A percentile compares a stretch with the other conserved stretches of the same genome.
Conservation (phyloP, 2,329 filamentous ascomycete genomes). For the Aspergillus melleus region DNA sequence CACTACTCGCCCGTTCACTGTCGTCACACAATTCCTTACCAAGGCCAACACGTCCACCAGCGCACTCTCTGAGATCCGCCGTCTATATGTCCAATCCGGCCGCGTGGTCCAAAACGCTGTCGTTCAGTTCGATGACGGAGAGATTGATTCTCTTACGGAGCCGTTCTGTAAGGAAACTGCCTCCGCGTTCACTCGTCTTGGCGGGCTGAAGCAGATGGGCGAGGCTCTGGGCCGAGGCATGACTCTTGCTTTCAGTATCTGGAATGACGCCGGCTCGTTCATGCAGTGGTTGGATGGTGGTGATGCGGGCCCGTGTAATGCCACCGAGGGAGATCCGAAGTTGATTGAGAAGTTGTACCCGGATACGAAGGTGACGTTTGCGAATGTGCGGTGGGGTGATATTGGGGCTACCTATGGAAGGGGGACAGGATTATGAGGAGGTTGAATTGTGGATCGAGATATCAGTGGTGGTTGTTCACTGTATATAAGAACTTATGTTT, state of each 20-base stretch:
- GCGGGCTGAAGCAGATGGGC: slow-evolving; percentile 57
- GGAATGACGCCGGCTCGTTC: slow-evolving; percentile 54
- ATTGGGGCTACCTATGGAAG: slow-evolving; percentile 53
- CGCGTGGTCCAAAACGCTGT: slow-evolving; percentile 54
- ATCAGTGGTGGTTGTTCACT: too few relatives aligned
- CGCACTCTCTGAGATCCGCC: slow-evolving; percentile 56
- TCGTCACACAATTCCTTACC: slow-evolving; percentile 65
- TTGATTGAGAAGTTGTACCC: slow-evolving; percentile 51
- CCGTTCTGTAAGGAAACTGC: slow-evolving; percentile 55
- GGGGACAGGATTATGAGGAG: slow-evolving; percentile 6
- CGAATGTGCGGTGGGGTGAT: slow-evolving; percentile 62
- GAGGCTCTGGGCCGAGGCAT: slow-evolving; percentile 56
- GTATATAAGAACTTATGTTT: too few relatives aligned
- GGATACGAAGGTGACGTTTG: slow-evolving; percentile 54
- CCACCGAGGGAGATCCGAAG: slow-evolving; percentile 53
- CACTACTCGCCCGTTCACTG: slow-evolving; percentile 59
- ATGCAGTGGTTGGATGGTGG: slow-evolving; percentile 61
- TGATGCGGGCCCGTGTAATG: slow-evolving; percentile 55
- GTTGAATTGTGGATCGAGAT: too few relatives aligned
- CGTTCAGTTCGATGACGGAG: slow-evolving; percentile 28
- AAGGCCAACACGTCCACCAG: slow-evolving; percentile 48
- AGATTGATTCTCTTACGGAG: slow-evolving; percentile 54
- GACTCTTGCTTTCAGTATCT: slow-evolving; percentile 61
- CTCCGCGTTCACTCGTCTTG: slow-evolving; percentile 48
- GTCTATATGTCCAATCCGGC: slow-evolving; percentile 63